Conservation (phyloP, 148 eudicot genomes). For the Bassia scoparia region DNA sequence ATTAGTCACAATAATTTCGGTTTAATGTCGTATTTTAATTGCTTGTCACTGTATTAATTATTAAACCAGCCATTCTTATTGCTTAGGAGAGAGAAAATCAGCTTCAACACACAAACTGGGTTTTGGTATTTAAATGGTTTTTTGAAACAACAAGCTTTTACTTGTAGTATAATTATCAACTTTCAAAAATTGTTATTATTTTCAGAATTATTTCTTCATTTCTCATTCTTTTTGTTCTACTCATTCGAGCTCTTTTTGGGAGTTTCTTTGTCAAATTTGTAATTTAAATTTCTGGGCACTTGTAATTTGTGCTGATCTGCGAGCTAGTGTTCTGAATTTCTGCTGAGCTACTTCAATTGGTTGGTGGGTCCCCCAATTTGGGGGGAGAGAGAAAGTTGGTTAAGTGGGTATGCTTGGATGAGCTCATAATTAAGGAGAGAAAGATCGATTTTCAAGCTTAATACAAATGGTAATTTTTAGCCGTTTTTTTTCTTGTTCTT, state of each 20-base stretch:
- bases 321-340: slow-evolving; percentile 9
- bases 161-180: not conserved
- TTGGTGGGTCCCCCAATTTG: slow-evolving; percentile 23
- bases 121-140: not conserved
- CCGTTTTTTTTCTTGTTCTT: not conserved
- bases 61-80: too few species aligned
- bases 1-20: slow-evolving; percentile 25
- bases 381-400: slow-evolving; percentile 11
- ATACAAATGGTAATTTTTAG: slow-evolving; percentile 29
- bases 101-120: slow-evolving; percentile 6
- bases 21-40: slow-evolving; percentile 24
- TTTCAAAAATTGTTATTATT: not conserved
- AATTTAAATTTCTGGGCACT: slow-evolving; percentile 11
- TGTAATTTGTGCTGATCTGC: slow-evolving; percentile 28
- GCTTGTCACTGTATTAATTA: slow-evolving; percentile 8
- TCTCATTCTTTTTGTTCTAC: not conserved
- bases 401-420: slow-evolving; percentile 25
- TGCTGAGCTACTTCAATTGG: slow-evolving; percentile 14
- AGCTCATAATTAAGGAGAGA: slow-evolving; percentile 20
- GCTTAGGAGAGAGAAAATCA: slow-evolving; percentile 1
- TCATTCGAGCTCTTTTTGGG: not conserved
- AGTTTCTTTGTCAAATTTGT: not conserved
- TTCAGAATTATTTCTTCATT: not conserved
- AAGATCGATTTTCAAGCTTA: not conserved
- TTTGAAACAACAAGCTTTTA: not conserved